Evolutionary conservation across 2,329 filamentous ascomycete species (phyloP).

Genomic region (Furcasterigmium furcatum): DNA sequence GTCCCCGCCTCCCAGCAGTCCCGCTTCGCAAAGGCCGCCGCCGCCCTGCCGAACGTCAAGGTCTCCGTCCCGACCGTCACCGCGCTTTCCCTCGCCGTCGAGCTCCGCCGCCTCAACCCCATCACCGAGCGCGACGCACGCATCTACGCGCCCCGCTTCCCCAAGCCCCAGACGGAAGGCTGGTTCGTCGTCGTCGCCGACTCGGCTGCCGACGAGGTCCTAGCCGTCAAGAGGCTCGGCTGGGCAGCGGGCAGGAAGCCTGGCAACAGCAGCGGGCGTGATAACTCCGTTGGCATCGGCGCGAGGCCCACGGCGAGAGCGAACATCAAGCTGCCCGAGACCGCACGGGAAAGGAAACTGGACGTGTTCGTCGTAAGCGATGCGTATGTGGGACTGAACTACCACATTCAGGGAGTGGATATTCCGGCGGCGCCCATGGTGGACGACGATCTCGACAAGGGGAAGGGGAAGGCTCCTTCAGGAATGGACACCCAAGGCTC

Average conservation of each 20-base stretch:
- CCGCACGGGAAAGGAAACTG: conserved; percentile 54
- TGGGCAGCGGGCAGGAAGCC: conserved; percentile 49
- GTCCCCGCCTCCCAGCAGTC: conserved; percentile 40
- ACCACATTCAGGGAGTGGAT: conserved; percentile 43
- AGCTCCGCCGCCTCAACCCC: conserved; percentile 64
- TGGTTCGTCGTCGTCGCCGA: conserved; percentile 83
- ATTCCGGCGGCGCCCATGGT: conserved; percentile 48
- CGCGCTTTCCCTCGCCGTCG: conserved; percentile 59
- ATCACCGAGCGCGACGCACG: conserved; percentile 63
- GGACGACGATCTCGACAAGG: conserved; percentile 41
- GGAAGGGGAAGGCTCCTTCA: conserved; percentile 28
- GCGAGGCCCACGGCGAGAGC: conserved; percentile 50
- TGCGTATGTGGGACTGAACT: conserved; percentile 75
- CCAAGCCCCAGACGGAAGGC: conserved; percentile 91
- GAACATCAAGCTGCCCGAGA: conserved; percentile 57
- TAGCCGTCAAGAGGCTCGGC: conserved; percentile 81
- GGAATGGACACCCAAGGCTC: conserved; percentile 4
- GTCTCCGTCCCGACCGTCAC: conserved; percentile 57
- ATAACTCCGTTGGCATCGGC: conserved; percentile 30
- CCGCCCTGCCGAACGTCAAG: conserved; percentile 66
- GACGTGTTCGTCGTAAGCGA: conserved; percentile 82
- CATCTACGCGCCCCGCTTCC: conserved; percentile 85
- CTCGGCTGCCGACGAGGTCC: conserved; percentile 65
- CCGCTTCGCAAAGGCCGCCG: conserved; percentile 56
- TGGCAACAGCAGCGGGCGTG: conserved; percentile 14